phyloP scores from a whole-genome alignment of 2,329 filamentous ascomycete species.

The Aspergillus sp. region DNA sequence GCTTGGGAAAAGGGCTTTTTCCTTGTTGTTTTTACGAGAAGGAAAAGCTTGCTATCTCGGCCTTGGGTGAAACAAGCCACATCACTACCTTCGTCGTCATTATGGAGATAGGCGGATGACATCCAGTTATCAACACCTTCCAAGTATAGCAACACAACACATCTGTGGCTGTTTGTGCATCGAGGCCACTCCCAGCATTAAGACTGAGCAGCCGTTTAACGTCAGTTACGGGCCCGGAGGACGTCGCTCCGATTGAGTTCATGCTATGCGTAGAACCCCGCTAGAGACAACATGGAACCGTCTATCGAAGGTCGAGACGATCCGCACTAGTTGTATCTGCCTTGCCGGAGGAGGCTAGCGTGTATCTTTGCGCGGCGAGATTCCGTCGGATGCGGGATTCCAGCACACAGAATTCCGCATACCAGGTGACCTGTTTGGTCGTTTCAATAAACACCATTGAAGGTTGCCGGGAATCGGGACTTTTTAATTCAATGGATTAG shows the following conservation, averaged over 20 bases:
- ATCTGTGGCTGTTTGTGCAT: not conserved
- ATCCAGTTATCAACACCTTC: not conserved
- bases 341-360: not conserved
- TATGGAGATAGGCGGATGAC: no score
- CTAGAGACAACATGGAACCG: not conserved
- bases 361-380: not conserved
- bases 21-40: no score
- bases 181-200: not conserved
- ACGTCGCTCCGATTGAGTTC: conserved; percentile 1
- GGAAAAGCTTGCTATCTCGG: no score
- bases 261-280: conserved; percentile 3
- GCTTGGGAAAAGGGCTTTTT: no score
- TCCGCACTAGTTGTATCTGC: not conserved
- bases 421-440: no score
- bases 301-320: conserved; percentile 1
- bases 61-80: no score
- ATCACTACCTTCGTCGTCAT: no score
- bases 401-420: not conserved
- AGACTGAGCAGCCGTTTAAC: not conserved
- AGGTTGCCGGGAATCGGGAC: not conserved
- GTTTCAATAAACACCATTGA: no score
- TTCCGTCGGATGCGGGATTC: not conserved
- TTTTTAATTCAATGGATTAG: not conserved
- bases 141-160: not conserved
- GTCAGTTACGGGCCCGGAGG: conserved; percentile 1